These are phyloP conservation scores for Aspergillus sclerotialis DNA, from an alignment of 2,329 filamentous ascomycete species.

Conservation along the genomic window DNA sequence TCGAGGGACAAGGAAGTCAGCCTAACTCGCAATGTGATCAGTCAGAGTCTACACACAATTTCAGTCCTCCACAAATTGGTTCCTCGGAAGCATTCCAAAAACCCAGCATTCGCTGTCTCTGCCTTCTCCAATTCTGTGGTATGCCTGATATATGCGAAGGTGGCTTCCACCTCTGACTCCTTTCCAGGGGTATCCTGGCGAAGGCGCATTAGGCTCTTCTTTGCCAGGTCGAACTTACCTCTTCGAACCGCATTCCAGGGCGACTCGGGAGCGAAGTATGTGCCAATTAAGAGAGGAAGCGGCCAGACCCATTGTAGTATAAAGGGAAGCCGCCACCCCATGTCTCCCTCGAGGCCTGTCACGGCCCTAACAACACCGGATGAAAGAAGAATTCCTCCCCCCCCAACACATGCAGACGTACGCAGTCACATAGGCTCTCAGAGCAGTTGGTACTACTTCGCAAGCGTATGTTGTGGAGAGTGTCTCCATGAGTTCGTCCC, in stretches of 20 bases:
- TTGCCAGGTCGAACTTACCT: conserved; percentile 1
- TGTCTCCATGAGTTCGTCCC: conserved; percentile 2
- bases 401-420: conserved; percentile 23
- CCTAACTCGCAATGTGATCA: too few relatives aligned
- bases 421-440: conserved; percentile 22
- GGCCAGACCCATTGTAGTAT: conserved; percentile 15
- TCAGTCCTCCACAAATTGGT: conserved; percentile 71
- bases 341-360: conserved; percentile 8
- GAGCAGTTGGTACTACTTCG: conserved; percentile 23
- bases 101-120: conserved; percentile 63
- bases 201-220: conserved; percentile 3
- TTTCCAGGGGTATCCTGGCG: conserved; percentile 2
- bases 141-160: conserved; percentile 82
- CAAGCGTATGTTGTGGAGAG: conserved; percentile 17
- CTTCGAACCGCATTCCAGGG: conserved; percentile 22
- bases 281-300: conserved; percentile 15
- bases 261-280: conserved; percentile 24
- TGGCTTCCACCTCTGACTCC: conserved; percentile 42
- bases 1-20: neutral
- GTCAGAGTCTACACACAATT: conserved; percentile 41
- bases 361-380: conserved; percentile 18
- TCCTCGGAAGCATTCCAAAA: conserved; percentile 75
- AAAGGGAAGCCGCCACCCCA: conserved; percentile 12
- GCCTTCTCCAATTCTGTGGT: conserved; percentile 71
- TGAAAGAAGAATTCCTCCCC: conserved; percentile 16